Base-by-base conservation (phyloP, 1,139 yeast genomes). In the Candida gigantensis region DNA sequence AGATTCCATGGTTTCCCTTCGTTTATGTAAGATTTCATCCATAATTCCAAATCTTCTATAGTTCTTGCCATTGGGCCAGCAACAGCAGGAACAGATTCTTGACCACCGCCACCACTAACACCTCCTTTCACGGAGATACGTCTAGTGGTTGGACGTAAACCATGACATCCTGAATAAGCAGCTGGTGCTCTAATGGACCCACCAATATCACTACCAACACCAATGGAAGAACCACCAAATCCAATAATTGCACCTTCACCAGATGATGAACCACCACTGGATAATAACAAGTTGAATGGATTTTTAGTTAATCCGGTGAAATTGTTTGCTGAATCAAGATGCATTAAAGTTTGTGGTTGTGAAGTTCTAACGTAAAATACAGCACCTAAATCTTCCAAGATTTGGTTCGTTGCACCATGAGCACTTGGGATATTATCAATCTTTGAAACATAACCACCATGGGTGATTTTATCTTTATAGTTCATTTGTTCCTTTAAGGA, bases 1-100 rank as follows among this genome's bases (percentile, higher is more conserved):
- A 60, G 60, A 30, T 69, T 63, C 89, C 89, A 84, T 16, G 92
- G 90, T 54, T 81, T 66, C 42, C 87, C 87, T 15, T 68, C 67
- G 49, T 77, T 77, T 40, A 81, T 62, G 50, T 77, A 79, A 16
- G 65, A 46, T 39, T 74, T 75, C 67, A 82, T 72, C 58, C 83
- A 77, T 43, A 74, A 74, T 21, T 77, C 75, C 45, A 87, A 60
- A 53, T 86, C 95, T 8, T 74, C 79, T 23, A 87, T 58, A 10
- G 78, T 62, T 45, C 81, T 68, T 6, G 83, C 68, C 61, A 81
- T 53, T 24, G 89, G 88, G 16, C 88, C 89, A 34, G 71, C 68
- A 21, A 78, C 82, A 2, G 81, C 76, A 37, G 71, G 70, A 18
- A 77, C 78, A 30, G 79, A 68, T 55, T 77, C 82, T 54, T 75